Base-by-base conservation (phyloP, 2,329 filamentous ascomycete species). In the Cladophialophora immunda region DNA sequence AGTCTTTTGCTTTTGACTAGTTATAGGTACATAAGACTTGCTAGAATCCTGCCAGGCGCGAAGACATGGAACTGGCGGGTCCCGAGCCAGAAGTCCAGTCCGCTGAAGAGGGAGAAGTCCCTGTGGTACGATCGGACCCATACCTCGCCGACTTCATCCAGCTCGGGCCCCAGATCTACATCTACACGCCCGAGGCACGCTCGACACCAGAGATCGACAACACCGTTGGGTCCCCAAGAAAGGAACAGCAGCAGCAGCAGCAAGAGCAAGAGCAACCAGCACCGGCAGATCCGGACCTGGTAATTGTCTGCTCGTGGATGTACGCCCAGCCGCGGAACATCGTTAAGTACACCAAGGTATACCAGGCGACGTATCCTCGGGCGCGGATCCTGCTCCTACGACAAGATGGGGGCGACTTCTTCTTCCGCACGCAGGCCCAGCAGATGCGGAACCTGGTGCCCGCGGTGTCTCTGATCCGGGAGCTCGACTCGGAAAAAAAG, bases 271-370 rank as follows among this genome's bases (percentile, higher is more conserved):
- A 19, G 34, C 15, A 19, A 8, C 30, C 4, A 45, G 2, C 38
- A 22, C 0, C 6, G 19, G 2, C 22, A 11, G 41, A 52, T 11
- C 84, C 85, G 13, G 80, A 80, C 61, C 78, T 86, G 38, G 78
- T 86, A 64, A 68, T 86, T 27, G 57, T 86, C 38, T 79, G 81
- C 38, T 77, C 80, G 7, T 87, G 85, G 85, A 84, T 85, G 79
- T 81, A 79, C 53, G 84, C 85, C 9, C 78, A 74, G n/a, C 81
- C 84, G 45, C 73, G 74, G 6, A 83, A 86, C 72, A 81, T 86
- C 53, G 79, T 79, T 69, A 87, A 87, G 70, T 87, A 86, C 73
- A 78, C 84, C 30, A 71, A 77, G 3, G 76, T 77, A 29, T 81
- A 86, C 73, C 82, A 82, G 68, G 65, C 71, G 4, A 72, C 81